phyloP scores from a whole-genome alignment of 176 grass and related monocot species.

The Cymbopogon citratus region DNA sequence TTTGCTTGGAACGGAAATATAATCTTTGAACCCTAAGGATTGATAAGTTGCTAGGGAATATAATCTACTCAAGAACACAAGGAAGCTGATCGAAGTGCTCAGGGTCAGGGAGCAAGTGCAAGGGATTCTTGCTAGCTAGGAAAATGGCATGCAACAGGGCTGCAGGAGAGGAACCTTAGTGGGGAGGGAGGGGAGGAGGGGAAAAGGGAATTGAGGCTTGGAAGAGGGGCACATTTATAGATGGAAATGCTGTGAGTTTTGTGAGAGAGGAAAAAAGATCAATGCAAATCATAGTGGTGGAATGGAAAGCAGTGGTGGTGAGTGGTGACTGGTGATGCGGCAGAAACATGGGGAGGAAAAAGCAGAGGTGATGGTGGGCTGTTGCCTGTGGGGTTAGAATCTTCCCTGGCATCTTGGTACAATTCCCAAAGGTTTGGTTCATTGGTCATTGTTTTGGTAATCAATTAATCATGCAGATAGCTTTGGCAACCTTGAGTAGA shows the following conservation, averaged over 20 bases:
- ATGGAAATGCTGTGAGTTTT: neutral
- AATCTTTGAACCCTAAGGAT: neutral
- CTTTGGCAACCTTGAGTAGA: neutral
- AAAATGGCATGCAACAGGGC: neutral
- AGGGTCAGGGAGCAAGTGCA: neutral
- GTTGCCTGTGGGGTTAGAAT: conserved; percentile 2
- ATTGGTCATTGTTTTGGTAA: neutral
- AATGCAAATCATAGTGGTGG: neutral
- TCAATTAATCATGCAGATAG: neutral
- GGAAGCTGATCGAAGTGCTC: neutral
- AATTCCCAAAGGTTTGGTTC: neutral
- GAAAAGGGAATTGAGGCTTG: conserved; percentile 64
- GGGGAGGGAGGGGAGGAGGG: conserved; percentile 24
- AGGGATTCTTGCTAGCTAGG: neutral
- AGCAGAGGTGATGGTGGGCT: conserved; percentile 10
- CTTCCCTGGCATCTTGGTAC: conserved; percentile 23
- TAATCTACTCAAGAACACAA: neutral
- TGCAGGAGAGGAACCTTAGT: conserved; percentile 10
- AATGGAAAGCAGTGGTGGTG: neutral
- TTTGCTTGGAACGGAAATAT: neutral
- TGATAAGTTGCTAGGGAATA: neutral
- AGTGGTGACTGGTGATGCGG: neutral
- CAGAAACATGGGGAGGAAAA: conserved; percentile 28
- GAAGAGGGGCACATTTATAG: conserved; percentile 68
- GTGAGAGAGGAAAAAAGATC: neutral